These are phyloP conservation scores for Aspergillus panamensis DNA, from an alignment of 495 filamentous ascomycete species.

Conservation along the genomic window DNA sequence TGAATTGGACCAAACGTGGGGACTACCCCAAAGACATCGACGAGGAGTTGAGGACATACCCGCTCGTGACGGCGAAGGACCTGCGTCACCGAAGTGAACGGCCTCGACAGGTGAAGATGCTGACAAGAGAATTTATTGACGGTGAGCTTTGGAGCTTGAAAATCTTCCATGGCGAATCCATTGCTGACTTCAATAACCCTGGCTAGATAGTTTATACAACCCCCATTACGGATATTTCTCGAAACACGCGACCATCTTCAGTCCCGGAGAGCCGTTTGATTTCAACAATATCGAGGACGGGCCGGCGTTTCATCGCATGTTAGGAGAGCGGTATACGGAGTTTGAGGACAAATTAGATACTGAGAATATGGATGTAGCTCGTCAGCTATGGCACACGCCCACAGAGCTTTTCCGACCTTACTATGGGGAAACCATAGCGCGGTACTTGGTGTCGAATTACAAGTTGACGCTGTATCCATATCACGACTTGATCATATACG, in stretches of 20 bases:
- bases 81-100: conserved; percentile 68
- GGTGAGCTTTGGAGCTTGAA: conserved; percentile 47
- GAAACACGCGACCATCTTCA: conserved; percentile 95
- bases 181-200: background rate
- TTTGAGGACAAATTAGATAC: conserved; percentile 88
- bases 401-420: conserved; percentile 96
- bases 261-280: conserved; percentile 85
- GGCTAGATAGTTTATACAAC: conserved; percentile 89
- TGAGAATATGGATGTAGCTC: conserved; percentile 61
- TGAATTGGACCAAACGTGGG: conserved; percentile 75
- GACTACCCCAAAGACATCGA: conserved; percentile 70
- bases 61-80: conserved; percentile 77
- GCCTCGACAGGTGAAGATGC: conserved; percentile 89
- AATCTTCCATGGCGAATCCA: too few species aligned
- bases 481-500: conserved; percentile 96
- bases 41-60: conserved; percentile 74
- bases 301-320: conserved; percentile 68
- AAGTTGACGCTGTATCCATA: conserved; percentile 90
- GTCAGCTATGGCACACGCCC: conserved; percentile 97
- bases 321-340: conserved; percentile 76
- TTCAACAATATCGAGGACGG: conserved; percentile 81
- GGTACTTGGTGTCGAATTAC: conserved; percentile 94
- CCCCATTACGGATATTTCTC: conserved; percentile 97
- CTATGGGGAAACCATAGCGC: conserved; percentile 94
- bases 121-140: conserved; percentile 95